A percentile compares a stretch with the other conserved stretches of the same genome.
These are phyloP conservation scores for Parascedosporium putredinis DNA, from an alignment of 2,329 filamentous ascomycete species.

Conservation along the genomic window DNA sequence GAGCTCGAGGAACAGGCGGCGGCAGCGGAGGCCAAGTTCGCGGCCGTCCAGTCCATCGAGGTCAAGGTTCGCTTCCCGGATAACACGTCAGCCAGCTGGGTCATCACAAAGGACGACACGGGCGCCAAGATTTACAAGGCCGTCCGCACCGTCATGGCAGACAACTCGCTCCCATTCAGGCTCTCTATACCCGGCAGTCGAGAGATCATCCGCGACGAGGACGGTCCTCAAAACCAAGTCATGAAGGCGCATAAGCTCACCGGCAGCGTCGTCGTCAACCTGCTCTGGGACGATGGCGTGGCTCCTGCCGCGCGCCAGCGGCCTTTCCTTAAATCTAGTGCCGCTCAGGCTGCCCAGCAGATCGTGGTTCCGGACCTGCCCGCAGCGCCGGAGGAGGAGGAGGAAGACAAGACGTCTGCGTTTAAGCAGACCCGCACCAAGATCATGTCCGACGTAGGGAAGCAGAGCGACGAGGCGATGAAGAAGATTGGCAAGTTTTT, in stretches of 20 bases:
- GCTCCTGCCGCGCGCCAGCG: conserved; percentile 41
- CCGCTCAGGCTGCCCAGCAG: conserved; percentile 53
- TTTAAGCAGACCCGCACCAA: conserved; percentile 13
- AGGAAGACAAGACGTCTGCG: conserved; percentile 20
- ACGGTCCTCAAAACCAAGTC: conserved; percentile 41
- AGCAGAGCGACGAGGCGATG: conserved; percentile 26
- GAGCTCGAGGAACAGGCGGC: conserved; percentile 64
- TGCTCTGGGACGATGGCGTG: conserved; percentile 61
- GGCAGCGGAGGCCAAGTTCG: conserved; percentile 54
- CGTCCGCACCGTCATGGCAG: conserved; percentile 60
- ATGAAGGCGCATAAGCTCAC: conserved; percentile 63
- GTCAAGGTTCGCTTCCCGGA: conserved; percentile 85
- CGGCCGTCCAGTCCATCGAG: conserved; percentile 55
- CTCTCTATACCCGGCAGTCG: conserved; percentile 54
- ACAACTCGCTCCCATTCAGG: conserved; percentile 56
- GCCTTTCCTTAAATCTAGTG: conserved; percentile 46
- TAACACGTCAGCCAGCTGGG: conserved; percentile 64
- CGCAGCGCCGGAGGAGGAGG: conserved; percentile 26
- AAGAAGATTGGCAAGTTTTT: conserved; percentile 60
- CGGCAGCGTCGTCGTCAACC: conserved; percentile 58
- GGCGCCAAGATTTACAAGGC: conserved; percentile 63
- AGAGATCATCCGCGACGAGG: conserved; percentile 35
- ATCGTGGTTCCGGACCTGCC: conserved; percentile 53
- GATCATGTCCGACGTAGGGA: conserved; percentile 6
- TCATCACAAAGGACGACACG: conserved; percentile 58